Evolutionary conservation across 331 rosid species (phyloP), one percentile per base, ranked within the genome.

Genomic region (Quercus lobata): DNA sequence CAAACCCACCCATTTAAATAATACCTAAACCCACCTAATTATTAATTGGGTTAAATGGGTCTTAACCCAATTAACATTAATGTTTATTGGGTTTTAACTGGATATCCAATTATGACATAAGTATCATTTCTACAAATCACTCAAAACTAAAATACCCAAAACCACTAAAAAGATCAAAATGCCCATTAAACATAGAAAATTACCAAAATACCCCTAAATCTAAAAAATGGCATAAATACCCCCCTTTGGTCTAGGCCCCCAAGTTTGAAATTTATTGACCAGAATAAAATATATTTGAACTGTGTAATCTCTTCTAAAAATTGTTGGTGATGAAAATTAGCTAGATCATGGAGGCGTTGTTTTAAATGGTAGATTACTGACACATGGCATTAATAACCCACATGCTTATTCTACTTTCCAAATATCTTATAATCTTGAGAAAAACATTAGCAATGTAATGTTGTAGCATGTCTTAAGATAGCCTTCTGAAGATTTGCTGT

Each of bases 401-500:
- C 62, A 57, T 57, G 62, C 29, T 17, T 57, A 34, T 62, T 25
- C 1, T 3, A 14, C 37, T 62, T 62, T 5, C 34, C 16, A 27
- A 62, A 5, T 2, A 24, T n/a, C 7, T 21, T 57, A 7, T 57
- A 57, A 57, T n/a, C 4, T 46, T 57, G 12, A 19, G 8, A 57
- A 57, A 2, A 57, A 7, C 24, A 57, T 16, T n/a, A 57, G 25
- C 27, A 57, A 57, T 57, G n/a, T 56, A 56, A 56, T 56, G 12
- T 1, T 5, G 61, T 8, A 19, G 52, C 52, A n/a, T n/a, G 22
- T 56, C 61, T n/a, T 56, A 6, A n/a, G 61, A 56, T 56, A 34
- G 37, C 37, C 37, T 34, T 81, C 71, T 1, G 52, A 83, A 54
- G 54, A 46, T 21, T 35, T 72, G 83, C 78, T 34, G 18, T 5